A percentile compares a stretch with the other conserved stretches of the same genome.
Conservation (phyloP, 306 rosid genomes). For the Morella rubra region DNA sequence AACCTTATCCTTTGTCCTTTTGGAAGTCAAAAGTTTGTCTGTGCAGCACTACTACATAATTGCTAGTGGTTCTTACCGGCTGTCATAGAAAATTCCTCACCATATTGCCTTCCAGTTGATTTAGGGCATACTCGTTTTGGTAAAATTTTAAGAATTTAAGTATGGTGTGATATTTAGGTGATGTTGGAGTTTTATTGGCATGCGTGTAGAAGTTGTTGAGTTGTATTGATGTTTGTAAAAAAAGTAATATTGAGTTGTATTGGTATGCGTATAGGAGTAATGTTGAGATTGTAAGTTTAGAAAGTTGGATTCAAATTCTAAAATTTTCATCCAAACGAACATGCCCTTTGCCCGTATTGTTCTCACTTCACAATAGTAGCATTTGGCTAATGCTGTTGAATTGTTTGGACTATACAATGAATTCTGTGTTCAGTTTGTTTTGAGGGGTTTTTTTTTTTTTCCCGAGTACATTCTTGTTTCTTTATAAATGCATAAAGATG, state of each 20-base stretch:
- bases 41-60: not conserved
- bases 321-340: no score
- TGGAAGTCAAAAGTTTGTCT: no score
- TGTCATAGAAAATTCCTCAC: slow-evolving; percentile 1
- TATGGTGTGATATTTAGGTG: no score
- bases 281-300: no score
- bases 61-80: not conserved
- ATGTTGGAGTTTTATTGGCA: no score
- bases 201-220: no score
- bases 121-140: no score
- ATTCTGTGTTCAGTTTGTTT: not conserved
- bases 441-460: not conserved
- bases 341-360: not conserved
- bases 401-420: not conserved
- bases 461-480: not conserved
- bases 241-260: no score
- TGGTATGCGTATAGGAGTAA: no score
- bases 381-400: not conserved
- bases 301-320: no score
- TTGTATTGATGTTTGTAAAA: no score
- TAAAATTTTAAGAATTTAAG: no score
- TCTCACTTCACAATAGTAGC: not conserved
- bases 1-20: not conserved
- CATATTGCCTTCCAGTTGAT: not conserved
- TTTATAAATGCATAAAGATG: not conserved